Base-by-base conservation (phyloP, 106 monocot species). In the Apostasia shenzhenica region DNA sequence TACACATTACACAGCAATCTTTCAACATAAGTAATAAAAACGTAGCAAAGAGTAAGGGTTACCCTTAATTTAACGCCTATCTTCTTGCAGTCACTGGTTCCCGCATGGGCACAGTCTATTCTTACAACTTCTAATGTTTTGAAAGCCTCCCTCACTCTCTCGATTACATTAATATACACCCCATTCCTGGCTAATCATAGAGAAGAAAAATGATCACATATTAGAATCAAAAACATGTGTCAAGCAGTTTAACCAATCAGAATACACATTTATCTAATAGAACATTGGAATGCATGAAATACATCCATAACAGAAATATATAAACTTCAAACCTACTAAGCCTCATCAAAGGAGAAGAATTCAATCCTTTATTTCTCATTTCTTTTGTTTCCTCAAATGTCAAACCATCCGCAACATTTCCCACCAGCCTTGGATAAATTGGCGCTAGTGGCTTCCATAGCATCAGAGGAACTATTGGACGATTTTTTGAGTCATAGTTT, bases 11-110 rank as follows among this genome's bases (percentile, higher is more conserved):
- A 26, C 26, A 26, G 26, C 26, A 26, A 26, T 26, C 5, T 5
- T 6, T 61, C 4, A 8, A 43, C 6, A 39, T 44, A 14, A 56
- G 3, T n/a, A 44, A 1, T 11, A 55, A 69, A 52, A 41, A 2
- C 6, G 0, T 54, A 41, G 43, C 6, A 39, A 13, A 49, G 5
- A 49, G 48, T 50, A 8, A 4, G 8, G 14, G 81, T 61, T 85
- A 94, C 94, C 85, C 84, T 82, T 64, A 94, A 79, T 69, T 94
- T 90, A 54, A 94, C 90, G 43, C 90, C 94, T 69, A 94, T 94
- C 72, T 87, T 94, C 81, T 94, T 94, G 85, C 87, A 90, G 59
- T 87, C 85, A 75, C 87, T 90, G 2, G 70, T 73, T 48, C 72
- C 84, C 38, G 82, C 79, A 83, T 84, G 70, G 13, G 73, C 56